These are phyloP conservation scores for Botryotinia calthae DNA, from an alignment of 2,329 filamentous ascomycete species.

Conservation along the genomic window DNA sequence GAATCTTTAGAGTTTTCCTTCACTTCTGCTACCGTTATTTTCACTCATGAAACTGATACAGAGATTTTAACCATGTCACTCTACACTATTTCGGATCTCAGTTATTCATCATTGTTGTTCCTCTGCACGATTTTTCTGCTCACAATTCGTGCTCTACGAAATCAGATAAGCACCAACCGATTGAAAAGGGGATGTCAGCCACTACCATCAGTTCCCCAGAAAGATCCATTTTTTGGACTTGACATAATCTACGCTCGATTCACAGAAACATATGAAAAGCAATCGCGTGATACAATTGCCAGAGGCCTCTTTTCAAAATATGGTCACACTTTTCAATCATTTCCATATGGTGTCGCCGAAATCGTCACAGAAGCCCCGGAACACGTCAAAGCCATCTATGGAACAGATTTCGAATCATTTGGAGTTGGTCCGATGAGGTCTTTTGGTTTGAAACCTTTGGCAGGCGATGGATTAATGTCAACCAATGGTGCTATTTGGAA, in stretches of 20 bases:
- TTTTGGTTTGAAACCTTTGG: slow-evolving; percentile 38
- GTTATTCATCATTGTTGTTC: neutral
- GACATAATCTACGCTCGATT: slow-evolving; percentile 27
- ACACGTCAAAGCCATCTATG: slow-evolving; percentile 20
- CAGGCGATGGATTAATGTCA: neutral
- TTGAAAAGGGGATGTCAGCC: neutral
- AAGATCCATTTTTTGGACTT: slow-evolving; percentile 3
- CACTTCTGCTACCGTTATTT: no score
- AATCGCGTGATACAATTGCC: slow-evolving; percentile 1
- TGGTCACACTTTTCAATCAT: slow-evolving; percentile 9
- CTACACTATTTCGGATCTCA: neutral
- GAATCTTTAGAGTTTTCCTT: no score
- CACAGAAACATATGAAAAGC: slow-evolving; percentile 5
- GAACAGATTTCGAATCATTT: slow-evolving; percentile 38
- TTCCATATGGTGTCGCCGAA: neutral
- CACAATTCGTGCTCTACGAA: neutral
- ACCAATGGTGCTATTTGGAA: slow-evolving; percentile 12
- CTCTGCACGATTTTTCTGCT: neutral
- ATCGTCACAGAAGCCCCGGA: slow-evolving; percentile 24
- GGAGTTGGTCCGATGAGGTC: slow-evolving; percentile 46
- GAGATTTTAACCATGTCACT: neutral
- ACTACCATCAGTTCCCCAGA: slow-evolving; percentile 1
- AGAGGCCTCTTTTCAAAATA: neutral
- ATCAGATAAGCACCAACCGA: neutral
- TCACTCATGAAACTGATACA: no score